phyloP scores from a whole-genome alignment of 2,329 filamentous ascomycete genomes.

The Myotisia sp. region DNA sequence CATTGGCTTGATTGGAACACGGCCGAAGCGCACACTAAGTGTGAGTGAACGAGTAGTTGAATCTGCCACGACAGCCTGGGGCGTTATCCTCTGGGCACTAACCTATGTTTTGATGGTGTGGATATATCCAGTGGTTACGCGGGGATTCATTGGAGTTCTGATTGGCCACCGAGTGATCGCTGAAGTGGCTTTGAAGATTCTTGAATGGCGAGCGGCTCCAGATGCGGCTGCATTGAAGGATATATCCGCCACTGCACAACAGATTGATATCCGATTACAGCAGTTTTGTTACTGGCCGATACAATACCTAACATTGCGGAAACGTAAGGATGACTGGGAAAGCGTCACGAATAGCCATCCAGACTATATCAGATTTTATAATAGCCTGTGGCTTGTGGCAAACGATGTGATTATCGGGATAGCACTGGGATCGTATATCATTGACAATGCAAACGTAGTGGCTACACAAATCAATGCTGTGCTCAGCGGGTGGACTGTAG shows the following conservation, averaged over 20 bases:
- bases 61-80: slow-evolving; percentile 74
- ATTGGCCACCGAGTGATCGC: slow-evolving; percentile 67
- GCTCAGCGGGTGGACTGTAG: slow-evolving; percentile 69
- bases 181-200: slow-evolving; percentile 59
- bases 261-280: slow-evolving; percentile 89
- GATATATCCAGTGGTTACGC: slow-evolving; percentile 61
- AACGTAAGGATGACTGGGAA: slow-evolving; percentile 81
- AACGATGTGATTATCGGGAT: slow-evolving; percentile 99
- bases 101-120: slow-evolving; percentile 61
- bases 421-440: slow-evolving; percentile 87
- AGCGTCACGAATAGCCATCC: slow-evolving; percentile 91
- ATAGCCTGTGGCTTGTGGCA: slow-evolving; percentile 93
- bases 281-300: slow-evolving; percentile 99
- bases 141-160: slow-evolving; percentile 60
- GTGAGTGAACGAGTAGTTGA: slow-evolving; percentile 90
- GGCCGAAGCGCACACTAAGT: slow-evolving; percentile 71
- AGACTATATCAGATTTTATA: slow-evolving; percentile 98
- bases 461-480: slow-evolving; percentile 64
- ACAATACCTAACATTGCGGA: slow-evolving; percentile 83
- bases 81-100: slow-evolving; percentile 53
- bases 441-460: slow-evolving; percentile 80
- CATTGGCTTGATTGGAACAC: slow-evolving; percentile 65
- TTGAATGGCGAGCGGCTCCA: slow-evolving; percentile 73
- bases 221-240: slow-evolving; percentile 81
- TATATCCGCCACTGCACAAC: slow-evolving; percentile 88